Evolutionary conservation across 306 rosid species (phyloP), one percentile per base, ranked within the genome.

Genomic region (Cucurbita ficifolia): DNA sequence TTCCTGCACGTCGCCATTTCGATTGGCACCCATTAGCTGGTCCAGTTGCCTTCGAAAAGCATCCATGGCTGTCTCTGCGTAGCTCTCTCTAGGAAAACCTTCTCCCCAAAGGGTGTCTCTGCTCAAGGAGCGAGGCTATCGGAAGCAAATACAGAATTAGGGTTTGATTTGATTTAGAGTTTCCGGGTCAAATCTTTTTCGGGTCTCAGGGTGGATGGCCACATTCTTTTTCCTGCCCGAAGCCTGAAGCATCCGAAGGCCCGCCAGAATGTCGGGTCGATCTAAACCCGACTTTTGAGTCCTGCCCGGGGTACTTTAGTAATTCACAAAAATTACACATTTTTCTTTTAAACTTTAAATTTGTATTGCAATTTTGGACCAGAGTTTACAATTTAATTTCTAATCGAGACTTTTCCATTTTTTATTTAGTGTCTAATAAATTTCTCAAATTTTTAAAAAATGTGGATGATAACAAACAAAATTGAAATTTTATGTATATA

Each of bases 1-100:
- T 87, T 95, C 99, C 49, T 96, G 86, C 4, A 95, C 99, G 74
- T 95, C 99, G 55, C 99, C 99, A 83, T 95, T 95, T 0, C 99
- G 96, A 65, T 95, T 95, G 2, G 99, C 97, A 13, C 99, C 99
- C 99, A 95, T 95, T 45, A 95, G 79, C 86, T 88, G 93, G 82
- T 95, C 99, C 29, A 95, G 95, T 85, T 95, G 99, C 88, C 87
- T 95, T 82, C 99, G 88, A 56, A 95, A 80, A 19, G 99, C 97
- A 62, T 95, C 99, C 99, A 95, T 95, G 43, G 70, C 62, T 43
- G 19, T 8, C 40, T 56, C 76, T 67, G 72, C 54, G 8, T 8
- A 7, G 2, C 13, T 60, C 49, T 36, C 59, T 75, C 72, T 11
- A 56, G 46, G 38, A 29, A 24, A 51, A 22, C 70, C 63, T 39